Evolutionary conservation across 768 basidiomycete species (phyloP), one percentile per base, ranked within the genome.

Genomic region (Hygrophorus pudorinus): DNA sequence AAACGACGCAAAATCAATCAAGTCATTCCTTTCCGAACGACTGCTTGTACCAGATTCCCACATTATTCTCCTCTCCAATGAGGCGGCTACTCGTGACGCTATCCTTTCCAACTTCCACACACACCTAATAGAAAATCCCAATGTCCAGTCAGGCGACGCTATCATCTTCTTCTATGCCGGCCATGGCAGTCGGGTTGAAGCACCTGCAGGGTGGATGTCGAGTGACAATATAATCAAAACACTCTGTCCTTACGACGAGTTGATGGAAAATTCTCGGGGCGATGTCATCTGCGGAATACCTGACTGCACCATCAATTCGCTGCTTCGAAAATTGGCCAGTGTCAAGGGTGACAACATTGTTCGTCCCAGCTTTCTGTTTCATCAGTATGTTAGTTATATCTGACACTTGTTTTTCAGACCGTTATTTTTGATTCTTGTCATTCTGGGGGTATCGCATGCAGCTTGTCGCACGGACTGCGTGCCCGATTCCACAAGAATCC

Each of bases 21-120:
- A 45, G 38, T 2, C 16, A 2, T 45, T 45, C 30, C 35, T 45
- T 18, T 9, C 3, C 10, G 36, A 45, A 3, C 17, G 30, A 2
- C 28, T 45, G 17, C 37, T n/a, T 17, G 38, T 45, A 8, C 44
- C 44, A 13, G 44, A 38, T 29, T 39, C 35, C n/a, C 44, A 45
- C 1, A 38, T 45, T 6, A 10, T 38, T 16, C 14, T 45, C 30
- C 44, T 45, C 35, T 13, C n/a, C 12, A 39, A 45, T 13, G 36
- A 45, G 17, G 2, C 5, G 10, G 44, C 44, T 3, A 38, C 44
- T n/a, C 37, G 44, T 5, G 20, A n/a, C 16, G 44, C 36, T 21
- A 45, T 45, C 27, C 10, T 45, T n/a, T 39, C 36, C 13, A 45
- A 9, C 24, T 38, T 45, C 24, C n/a, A 12, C 12, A 7, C 16